Percentiles rank a stretch among this genome's conserved stretches.
Evolutionary conservation across 345 rosid species (phyloP).

Genomic region (Gossypium stocksii): DNA sequence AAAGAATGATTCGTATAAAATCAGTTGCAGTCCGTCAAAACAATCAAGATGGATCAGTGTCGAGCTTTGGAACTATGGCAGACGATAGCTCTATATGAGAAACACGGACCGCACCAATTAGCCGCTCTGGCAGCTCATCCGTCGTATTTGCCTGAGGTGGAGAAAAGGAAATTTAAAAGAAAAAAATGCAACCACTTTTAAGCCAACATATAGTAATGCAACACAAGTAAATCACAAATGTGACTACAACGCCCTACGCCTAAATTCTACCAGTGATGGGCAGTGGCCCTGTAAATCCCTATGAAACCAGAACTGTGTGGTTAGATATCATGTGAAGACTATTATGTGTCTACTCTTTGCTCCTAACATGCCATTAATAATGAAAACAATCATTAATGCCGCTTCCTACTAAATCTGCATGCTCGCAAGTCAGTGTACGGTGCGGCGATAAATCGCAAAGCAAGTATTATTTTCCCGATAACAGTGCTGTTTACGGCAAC

Average conservation of each 20-base stretch:
- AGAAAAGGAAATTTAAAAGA: not conserved
- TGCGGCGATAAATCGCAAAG: not conserved
- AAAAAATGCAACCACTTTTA: not conserved
- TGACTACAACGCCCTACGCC: not conserved
- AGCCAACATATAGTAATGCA: not conserved
- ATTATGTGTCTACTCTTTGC: not conserved
- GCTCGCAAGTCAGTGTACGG: not conserved
- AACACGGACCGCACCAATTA: constrained; percentile 88
- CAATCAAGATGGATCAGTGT: constrained; percentile 30
- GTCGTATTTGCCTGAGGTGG: constrained; percentile 61
- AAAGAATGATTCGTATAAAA: constrained; percentile 19
- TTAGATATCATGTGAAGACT: not conserved
- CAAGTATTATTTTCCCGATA: not conserved
- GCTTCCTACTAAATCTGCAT: not conserved
- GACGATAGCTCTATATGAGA: constrained; percentile 87
- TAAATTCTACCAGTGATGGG: not conserved
- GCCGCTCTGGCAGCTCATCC: constrained; percentile 85
- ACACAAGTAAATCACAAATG: not conserved
- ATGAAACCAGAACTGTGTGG: not conserved
- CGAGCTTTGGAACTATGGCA: constrained; percentile 79
- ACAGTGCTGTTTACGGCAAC: not conserved
- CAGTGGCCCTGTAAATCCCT: not conserved
- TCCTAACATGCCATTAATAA: not conserved
- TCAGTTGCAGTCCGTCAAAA: constrained; percentile 12
- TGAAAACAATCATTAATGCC: not conserved